Evolutionary conservation across 2,329 filamentous ascomycete species (phyloP), one percentile per base, ranked within the genome.

Genomic region (Graphiopsis chlorocephala): DNA sequence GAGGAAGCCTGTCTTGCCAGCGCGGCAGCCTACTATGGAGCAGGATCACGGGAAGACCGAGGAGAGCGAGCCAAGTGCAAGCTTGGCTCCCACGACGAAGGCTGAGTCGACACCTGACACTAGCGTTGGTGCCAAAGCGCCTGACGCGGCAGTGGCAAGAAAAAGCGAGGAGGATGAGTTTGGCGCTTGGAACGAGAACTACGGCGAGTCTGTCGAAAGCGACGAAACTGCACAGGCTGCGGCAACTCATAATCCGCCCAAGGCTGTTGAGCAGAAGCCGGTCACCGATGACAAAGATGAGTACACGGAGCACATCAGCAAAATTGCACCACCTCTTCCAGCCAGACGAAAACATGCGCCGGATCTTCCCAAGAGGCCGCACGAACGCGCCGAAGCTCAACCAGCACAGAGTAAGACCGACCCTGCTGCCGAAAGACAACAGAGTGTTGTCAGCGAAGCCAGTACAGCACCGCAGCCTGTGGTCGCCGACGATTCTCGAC

Each of bases 151-250:
- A 25, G 35, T 45, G 11, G 50, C 31, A 25, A 59, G 25, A 29
- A 25, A 25, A 48, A 53, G 28, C 17, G 63, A 61, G 38, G 65
- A 67, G 14, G 71, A 69, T 33, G 70, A 73, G 33, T 73, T 71
- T 50, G 70, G 68, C 31, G 70, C 71, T 25, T 72, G 68, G 66
- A 68, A 62, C 11, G 69, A 72, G 26, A 72, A 72, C 47, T 55
- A 55, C 33, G 64, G 58, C 15, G 25, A 56, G 52, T 23, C 28
- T 48, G 45, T 55, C 17, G 29, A 58, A 45, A 38, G 42, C 33
- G 48, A 45, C 3, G n/a, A n/a, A 28, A 10, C 4, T n/a, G 29
- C 45, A 35, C 47, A 61, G 29, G 12, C 56, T 29, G n/a, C 38
- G n/a, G 38, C 38, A 8, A 20, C 38, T 45, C 38, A 45, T 7